phyloP scores from a whole-genome alignment of 2,329 filamentous ascomycete species.

The Alternaria sp. region DNA sequence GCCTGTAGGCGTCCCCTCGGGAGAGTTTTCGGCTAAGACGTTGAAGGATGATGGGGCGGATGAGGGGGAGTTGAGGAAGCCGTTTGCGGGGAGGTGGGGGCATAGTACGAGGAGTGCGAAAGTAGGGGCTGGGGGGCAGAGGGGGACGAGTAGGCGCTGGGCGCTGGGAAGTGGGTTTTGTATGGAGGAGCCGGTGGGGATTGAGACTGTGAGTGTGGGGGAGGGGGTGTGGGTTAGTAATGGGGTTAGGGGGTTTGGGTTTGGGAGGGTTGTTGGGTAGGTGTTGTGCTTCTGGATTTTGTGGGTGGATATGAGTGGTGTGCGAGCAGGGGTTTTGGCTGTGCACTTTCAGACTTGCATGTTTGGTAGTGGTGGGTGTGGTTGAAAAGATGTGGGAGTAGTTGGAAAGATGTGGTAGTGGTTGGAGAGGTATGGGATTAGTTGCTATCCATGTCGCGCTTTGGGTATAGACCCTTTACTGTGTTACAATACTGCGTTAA shows the following conservation, averaged over 20 bases:
- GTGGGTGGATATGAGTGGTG: no score
- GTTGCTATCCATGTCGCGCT: background rate
- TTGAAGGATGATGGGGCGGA: constrained; percentile 28
- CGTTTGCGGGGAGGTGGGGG: constrained; percentile 48
- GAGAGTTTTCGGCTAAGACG: constrained; percentile 28
- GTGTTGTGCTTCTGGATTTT: background rate
- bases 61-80: constrained; percentile 43
- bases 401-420: background rate
- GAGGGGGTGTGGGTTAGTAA: constrained; percentile 91
- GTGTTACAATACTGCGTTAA: no score
- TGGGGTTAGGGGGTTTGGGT: constrained; percentile 76
- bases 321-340: no score
- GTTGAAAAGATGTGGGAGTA: no score
- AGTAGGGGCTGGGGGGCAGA: constrained; percentile 77
- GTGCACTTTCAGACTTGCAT: no score
- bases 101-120: constrained; percentile 46
- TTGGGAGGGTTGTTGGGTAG: constrained; percentile 41
- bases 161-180: constrained; percentile 74
- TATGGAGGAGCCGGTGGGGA: constrained; percentile 67
- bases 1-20: constrained; percentile 50
- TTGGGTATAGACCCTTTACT: no score
- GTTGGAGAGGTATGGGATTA: background rate
- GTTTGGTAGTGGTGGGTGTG: no score
- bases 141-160: constrained; percentile 83
- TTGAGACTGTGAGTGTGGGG: constrained; percentile 67